These are phyloP conservation scores for Protomyces pachydermus DNA, from an alignment of 1,139 yeast species.

Conservation along the genomic window DNA sequence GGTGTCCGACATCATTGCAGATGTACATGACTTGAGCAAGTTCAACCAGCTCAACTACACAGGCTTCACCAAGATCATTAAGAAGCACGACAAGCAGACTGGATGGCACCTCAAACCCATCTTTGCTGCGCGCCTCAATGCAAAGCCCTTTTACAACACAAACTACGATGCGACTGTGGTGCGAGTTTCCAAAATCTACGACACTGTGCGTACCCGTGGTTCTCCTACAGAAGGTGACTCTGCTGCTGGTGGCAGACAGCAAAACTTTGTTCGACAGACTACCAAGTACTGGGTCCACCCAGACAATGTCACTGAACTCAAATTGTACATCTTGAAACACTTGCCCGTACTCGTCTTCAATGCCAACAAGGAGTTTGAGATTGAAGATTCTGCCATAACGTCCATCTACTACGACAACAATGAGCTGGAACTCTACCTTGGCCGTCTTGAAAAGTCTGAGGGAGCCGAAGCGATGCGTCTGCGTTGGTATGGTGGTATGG, in stretches of 20 bases:
- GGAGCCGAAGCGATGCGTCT: slow-evolving; percentile 98
- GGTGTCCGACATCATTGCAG: slow-evolving; percentile 87
- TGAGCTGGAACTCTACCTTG: slow-evolving; percentile 84
- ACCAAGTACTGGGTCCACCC: slow-evolving; percentile 99
- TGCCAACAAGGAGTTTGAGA: slow-evolving; percentile 89
- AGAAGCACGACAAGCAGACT: slow-evolving; percentile 92
- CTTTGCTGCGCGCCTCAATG: slow-evolving; percentile 83
- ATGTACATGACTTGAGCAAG: slow-evolving; percentile 93
- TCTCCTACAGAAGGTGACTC: slow-evolving; percentile 92
- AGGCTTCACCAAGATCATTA: slow-evolving; percentile 83
- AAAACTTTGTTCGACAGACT: slow-evolving; percentile 95
- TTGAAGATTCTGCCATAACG: slow-evolving; percentile 91
- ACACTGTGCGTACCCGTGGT: slow-evolving; percentile 90
- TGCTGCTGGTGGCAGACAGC: slow-evolving; percentile 95
- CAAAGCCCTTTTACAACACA: slow-evolving; percentile 93
- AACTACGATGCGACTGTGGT: slow-evolving; percentile 86
- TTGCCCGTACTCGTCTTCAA: slow-evolving; percentile 94
- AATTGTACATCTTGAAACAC: slow-evolving; percentile 84
- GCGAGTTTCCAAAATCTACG: slow-evolving; percentile 80
- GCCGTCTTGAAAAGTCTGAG: slow-evolving; percentile 90
- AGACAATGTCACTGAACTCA: slow-evolving; percentile 95
- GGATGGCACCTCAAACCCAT: slow-evolving; percentile 79
- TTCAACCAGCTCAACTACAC: slow-evolving; percentile 88
- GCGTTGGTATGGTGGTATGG: slow-evolving; percentile 99
- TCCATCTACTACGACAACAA: slow-evolving; percentile 91